These are phyloP conservation scores for Phytophthora fragariaefolia DNA, from an alignment of 352 stramenopile genomes.

Conservation along the genomic window DNA sequence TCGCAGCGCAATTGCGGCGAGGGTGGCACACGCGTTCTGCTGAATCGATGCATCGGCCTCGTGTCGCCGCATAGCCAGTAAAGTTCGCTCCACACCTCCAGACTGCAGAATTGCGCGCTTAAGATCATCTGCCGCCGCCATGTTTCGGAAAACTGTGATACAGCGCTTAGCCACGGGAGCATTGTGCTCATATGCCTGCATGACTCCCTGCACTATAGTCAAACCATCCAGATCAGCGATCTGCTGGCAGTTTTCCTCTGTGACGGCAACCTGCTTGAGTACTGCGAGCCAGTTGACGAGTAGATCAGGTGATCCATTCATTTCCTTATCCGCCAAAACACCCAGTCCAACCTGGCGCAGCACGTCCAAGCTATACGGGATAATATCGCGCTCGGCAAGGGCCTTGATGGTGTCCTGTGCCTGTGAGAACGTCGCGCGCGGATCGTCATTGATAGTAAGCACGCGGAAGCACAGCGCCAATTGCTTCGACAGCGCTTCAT, in stretches of 20 bases:
- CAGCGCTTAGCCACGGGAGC: constrained; percentile 64
- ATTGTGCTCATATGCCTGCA: constrained; percentile 59
- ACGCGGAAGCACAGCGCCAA: constrained; percentile 61
- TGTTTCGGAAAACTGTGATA: constrained; percentile 74
- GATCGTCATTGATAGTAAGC: constrained; percentile 77
- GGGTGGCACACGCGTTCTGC: constrained; percentile 74
- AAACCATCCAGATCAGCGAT: constrained; percentile 67
- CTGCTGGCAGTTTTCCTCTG: constrained; percentile 77
- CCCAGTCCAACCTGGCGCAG: constrained; percentile 32
- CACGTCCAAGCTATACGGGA: constrained; percentile 54
- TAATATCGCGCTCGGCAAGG: constrained; percentile 57
- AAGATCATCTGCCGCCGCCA: constrained; percentile 74
- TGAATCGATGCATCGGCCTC: constrained; percentile 60
- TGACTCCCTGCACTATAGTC: constrained; percentile 61
- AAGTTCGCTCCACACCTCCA: constrained; percentile 54
- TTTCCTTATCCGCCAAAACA: constrained; percentile 1
- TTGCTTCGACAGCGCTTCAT: constrained; percentile 55
- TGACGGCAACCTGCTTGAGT: constrained; percentile 81
- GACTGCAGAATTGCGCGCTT: constrained; percentile 71
- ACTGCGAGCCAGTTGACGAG: constrained; percentile 68
- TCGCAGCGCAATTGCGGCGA: constrained; percentile 73
- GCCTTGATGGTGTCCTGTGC: constrained; percentile 74
- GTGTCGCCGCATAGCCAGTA: constrained; percentile 67
- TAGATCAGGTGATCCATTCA: constrained; percentile 47
- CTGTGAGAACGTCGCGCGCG: constrained; percentile 68